These are phyloP conservation scores for Chlamydomonas sp. DNA, from an alignment of 139 green algal species.

Conservation along the genomic window DNA sequence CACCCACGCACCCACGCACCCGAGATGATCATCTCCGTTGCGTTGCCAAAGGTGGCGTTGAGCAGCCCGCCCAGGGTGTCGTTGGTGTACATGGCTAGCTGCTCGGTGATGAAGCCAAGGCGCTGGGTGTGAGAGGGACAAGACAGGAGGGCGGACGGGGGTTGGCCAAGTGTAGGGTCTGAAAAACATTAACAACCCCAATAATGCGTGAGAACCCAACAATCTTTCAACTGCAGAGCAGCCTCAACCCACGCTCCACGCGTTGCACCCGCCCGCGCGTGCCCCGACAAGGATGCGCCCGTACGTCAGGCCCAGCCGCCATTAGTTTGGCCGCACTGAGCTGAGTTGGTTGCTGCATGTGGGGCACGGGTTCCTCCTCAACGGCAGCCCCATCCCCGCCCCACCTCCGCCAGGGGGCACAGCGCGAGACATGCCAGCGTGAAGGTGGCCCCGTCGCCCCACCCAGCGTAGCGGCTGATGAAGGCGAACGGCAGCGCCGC, in stretches of 20 bases:
- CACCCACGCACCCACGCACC: slow-evolving; percentile 33
- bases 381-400: not conserved
- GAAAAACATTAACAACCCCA: not conserved
- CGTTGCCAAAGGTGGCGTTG: slow-evolving; percentile 78
- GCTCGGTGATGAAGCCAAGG: slow-evolving; percentile 75
- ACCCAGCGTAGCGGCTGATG: slow-evolving; percentile 32
- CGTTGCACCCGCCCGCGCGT: no score
- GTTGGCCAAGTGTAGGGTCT: not conserved
- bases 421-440: slow-evolving; percentile 60
- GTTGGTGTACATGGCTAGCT: slow-evolving; percentile 76
- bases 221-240: no score
- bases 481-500: slow-evolving; percentile 56
- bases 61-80: slow-evolving; percentile 70
- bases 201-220: no score
- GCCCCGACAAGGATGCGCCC: no score
- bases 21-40: slow-evolving; percentile 79
- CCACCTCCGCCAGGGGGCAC: slow-evolving; percentile 69
- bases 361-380: not conserved
- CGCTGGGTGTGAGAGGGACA: slow-evolving; percentile 46
- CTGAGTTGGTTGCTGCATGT: no score
- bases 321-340: not conserved
- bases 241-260: no score
- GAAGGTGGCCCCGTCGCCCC: slow-evolving; percentile 58
- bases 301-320: not conserved
- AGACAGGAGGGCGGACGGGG: not conserved